Base-by-base conservation (phyloP, 352 stramenopile species). In the Plasmopara viticola region DNA sequence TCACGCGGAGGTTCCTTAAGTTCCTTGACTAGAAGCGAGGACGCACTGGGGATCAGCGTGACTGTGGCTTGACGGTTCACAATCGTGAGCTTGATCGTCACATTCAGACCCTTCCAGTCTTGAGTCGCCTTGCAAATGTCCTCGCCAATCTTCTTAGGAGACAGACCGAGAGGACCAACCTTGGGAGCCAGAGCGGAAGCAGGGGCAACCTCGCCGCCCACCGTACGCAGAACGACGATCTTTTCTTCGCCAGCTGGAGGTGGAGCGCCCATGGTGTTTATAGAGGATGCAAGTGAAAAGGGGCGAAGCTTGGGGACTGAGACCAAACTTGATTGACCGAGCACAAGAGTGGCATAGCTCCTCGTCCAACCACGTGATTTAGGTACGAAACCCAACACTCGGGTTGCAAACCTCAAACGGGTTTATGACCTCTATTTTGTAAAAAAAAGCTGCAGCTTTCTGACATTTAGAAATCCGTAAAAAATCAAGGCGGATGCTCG, bases 81-180 rank as follows among this genome's bases (percentile, higher is more conserved):
- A 68, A 99, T 98, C 46, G 96, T 99, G 51, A 99, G 90, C 94
- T 99, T 99, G 57, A 99, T 90, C 52, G 96, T 99, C 53, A 99
- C 97, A 66, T 97, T 98, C 44, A 99, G 82, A 66, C 97, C 97
- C 81, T 99, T 99, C 97, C 97, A 99, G 83, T 99, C 97, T 70
- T 87, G 64, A 55, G 97, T 99, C 60, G 95, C 96, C 86, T 99
- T 99, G 86, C 97, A 97, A 71, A 99, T 99, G 84, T 99, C 97
- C 75, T 99, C 97, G 67, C 97, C 97, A 60, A 99, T 95, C 81
- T 99, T 99, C 91, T 99, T 99, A 58, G 97, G 97, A 51, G 96
- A 99, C n/a, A 99, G 85, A 95, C 97, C 97, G 53, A 99, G 95
- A 58, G 97, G 97, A 91, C 97, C 97, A 67, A 99, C 96, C 88